A percentile compares a stretch with the other conserved stretches of the same genome.
Conservation (phyloP, 371 early-diverging fungal genomes). For the Rhizopus microsporus region DNA sequence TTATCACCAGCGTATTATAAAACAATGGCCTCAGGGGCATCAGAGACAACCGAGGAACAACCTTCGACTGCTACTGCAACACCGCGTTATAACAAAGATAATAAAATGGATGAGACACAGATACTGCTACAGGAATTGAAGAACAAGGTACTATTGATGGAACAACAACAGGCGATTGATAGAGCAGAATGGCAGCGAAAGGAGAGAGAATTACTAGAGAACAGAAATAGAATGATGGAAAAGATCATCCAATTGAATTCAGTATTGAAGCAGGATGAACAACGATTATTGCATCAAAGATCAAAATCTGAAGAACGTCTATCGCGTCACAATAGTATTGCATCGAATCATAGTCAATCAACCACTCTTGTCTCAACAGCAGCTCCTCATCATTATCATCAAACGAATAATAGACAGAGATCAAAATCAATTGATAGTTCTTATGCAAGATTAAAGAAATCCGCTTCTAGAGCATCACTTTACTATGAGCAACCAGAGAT, state of each 20-base stretch:
- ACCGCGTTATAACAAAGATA: neutral
- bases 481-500: neutral
- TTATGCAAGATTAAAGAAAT: slow-evolving; percentile 3
- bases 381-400: neutral
- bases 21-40: neutral
- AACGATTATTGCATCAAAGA: neutral
- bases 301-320: neutral
- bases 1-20: neutral
- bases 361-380: neutral
- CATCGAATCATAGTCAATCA: neutral
- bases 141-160: slow-evolving; percentile 9
- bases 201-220: slow-evolving; percentile 9
- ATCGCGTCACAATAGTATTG: neutral
- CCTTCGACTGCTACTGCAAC: neutral
- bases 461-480: slow-evolving; percentile 1
- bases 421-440: neutral
- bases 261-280: neutral
- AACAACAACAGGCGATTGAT: slow-evolving; percentile 16
- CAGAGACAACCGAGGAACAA: neutral
- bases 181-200: slow-evolving; percentile 17
- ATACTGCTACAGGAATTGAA: slow-evolving; percentile 8
- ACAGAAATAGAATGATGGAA: slow-evolving; percentile 11
- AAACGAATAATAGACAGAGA: neutral
- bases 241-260: slow-evolving; percentile 2
- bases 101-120: neutral